A percentile compares a stretch with the other conserved stretches of the same genome.
Evolutionary conservation across 129 eudicot genomes (phyloP).

Genomic region (Escallonia herrerae): DNA sequence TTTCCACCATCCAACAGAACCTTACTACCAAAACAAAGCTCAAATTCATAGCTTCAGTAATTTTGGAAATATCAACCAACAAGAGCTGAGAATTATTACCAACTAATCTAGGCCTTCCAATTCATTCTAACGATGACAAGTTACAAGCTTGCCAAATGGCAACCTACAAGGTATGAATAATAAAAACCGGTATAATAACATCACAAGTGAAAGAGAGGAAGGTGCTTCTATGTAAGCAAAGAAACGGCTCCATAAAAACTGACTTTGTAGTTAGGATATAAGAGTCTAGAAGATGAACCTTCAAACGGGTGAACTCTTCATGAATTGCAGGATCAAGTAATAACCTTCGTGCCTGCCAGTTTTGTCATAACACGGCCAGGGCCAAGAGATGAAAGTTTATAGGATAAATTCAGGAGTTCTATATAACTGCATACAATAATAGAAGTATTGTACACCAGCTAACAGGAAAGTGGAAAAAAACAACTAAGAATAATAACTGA

Average conservation of each 20-base stretch:
- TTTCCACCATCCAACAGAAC: background rate
- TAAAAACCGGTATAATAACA: background rate
- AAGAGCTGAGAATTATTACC: too few relatives aligned
- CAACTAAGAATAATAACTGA: too few relatives aligned
- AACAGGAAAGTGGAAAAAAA: background rate
- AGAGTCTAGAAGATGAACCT: conserved; percentile 39
- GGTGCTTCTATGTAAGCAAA: background rate
- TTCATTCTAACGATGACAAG: background rate
- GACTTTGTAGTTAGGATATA: conserved; percentile 1
- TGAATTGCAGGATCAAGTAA: conserved; percentile 96
- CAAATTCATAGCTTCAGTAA: background rate
- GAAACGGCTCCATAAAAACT: background rate
- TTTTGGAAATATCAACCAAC: too few relatives aligned
- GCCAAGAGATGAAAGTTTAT: too few relatives aligned
- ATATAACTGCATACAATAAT: background rate
- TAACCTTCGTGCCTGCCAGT: conserved; percentile 71
- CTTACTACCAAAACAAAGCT: background rate
- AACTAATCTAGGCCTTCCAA: too few relatives aligned
- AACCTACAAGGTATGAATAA: background rate
- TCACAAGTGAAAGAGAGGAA: background rate
- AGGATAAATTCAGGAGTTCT: too few relatives aligned
- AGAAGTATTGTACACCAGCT: background rate
- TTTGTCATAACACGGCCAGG: background rate
- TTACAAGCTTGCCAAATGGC: background rate
- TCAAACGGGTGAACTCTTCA: conserved; percentile 90